Evolutionary conservation across 345 rosid species (phyloP).

Genomic region (Chamaenerion angustifolium): DNA sequence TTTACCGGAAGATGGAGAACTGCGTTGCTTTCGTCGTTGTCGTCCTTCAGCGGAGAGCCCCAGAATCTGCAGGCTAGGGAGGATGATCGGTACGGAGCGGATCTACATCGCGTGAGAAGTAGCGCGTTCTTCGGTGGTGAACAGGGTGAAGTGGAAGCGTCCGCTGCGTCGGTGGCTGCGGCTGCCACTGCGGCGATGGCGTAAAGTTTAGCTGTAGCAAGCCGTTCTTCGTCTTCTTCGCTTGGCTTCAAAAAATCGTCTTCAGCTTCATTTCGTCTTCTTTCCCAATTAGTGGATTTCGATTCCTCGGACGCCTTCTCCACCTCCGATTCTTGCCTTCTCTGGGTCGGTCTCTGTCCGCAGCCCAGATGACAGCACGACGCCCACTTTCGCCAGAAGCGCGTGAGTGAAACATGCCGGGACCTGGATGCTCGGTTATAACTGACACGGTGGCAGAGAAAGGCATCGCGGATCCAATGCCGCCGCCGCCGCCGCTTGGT

Average conservation of each 20-base stretch:
- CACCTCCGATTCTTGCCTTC: background rate
- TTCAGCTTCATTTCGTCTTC: constrained; percentile 7
- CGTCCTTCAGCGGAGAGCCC: constrained; percentile 39
- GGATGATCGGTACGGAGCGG: constrained; percentile 76
- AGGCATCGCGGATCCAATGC: constrained; percentile 9
- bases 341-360: background rate
- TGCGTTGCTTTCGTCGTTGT: background rate
- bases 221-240: constrained; percentile 14
- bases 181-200: background rate
- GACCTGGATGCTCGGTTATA: constrained; percentile 27
- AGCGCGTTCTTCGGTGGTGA: constrained; percentile 70
- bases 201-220: constrained; percentile 12
- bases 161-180: too few relatives aligned
- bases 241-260: constrained; percentile 10
- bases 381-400: constrained; percentile 2
- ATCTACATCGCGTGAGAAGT: constrained; percentile 62
- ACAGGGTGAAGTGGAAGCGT: constrained; percentile 14
- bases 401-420: constrained; percentile 10
- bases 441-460: constrained; percentile 7
- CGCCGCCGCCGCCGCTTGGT: background rate
- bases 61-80: constrained; percentile 69
- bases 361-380: background rate
- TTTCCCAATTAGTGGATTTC: constrained; percentile 11
- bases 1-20: too few relatives aligned
- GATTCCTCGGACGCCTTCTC: background rate